phyloP scores from a whole-genome alignment of 352 stramenopile species.

The Phytophthora pini region DNA sequence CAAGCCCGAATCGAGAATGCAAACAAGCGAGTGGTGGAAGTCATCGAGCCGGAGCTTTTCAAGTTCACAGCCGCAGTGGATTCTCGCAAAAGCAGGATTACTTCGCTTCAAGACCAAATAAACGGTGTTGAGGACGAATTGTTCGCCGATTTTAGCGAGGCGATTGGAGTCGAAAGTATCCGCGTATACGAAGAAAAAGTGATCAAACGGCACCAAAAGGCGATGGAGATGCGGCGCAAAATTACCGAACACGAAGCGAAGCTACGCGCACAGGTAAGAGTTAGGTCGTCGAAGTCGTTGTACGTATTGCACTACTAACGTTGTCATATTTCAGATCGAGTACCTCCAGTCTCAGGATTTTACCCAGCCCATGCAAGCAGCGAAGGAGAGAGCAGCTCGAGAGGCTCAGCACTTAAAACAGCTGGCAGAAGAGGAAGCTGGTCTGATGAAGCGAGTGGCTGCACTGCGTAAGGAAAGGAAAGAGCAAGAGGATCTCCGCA shows the following conservation, averaged over 20 bases:
- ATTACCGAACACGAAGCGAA: conserved; percentile 86
- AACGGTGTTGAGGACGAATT: conserved; percentile 84
- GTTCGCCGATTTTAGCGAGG: conserved; percentile 84
- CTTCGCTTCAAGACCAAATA: conserved; percentile 64
- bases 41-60: conserved; percentile 66
- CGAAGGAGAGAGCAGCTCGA: conserved; percentile 48
- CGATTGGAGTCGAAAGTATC: conserved; percentile 83
- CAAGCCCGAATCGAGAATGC: conserved; percentile 64
- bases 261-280: conserved; percentile 73
- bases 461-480: conserved; percentile 84
- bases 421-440: conserved; percentile 57
- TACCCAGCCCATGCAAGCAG: conserved; percentile 48
- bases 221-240: conserved; percentile 73
- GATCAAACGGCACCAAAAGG: conserved; percentile 81
- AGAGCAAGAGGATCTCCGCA: conserved; percentile 51
- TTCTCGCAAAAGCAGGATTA: conserved; percentile 55
- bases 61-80: conserved; percentile 63
- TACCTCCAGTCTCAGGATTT: conserved; percentile 78
- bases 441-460: conserved; percentile 50
- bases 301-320: conserved; percentile 8
- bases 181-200: conserved; percentile 95
- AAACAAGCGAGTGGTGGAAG: conserved; percentile 51
- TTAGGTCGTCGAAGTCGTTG: neutral
- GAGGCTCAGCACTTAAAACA: conserved; percentile 65
- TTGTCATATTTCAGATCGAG: conserved; percentile 45